Conservation (phyloP, 2,329 filamentous ascomycete genomes). For the Exophiala alcalophila region DNA sequence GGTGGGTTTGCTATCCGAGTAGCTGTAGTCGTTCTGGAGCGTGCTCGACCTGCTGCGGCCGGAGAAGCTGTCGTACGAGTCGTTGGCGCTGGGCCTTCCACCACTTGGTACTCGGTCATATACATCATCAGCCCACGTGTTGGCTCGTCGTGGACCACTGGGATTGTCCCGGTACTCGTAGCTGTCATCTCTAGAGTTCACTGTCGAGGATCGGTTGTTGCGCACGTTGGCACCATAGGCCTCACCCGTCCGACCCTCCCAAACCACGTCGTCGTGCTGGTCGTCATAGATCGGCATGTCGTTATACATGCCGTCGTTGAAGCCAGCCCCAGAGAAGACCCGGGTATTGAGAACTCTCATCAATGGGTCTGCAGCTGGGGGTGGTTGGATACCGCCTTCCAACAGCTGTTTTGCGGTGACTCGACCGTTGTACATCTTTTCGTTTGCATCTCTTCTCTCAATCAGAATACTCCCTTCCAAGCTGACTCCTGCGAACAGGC, state of each 20-base stretch:
- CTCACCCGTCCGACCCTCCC: conserved; percentile 71
- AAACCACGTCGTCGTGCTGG: conserved; percentile 74
- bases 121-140: conserved; percentile 50
- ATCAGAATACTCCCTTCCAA: conserved; percentile 91
- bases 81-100: conserved; percentile 34
- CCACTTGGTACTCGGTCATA: conserved; percentile 42
- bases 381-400: conserved; percentile 71
- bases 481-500: conserved; percentile 91
- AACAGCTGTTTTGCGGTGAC: conserved; percentile 80
- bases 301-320: conserved; percentile 78
- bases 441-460: conserved; percentile 92
- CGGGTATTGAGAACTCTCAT: conserved; percentile 82
- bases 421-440: conserved; percentile 85
- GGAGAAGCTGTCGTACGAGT: conserved; percentile 36
- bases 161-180: conserved; percentile 56
- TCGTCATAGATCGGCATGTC: conserved; percentile 88
- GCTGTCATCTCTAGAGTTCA: conserved; percentile 44
- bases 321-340: conserved; percentile 67
- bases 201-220: conserved; percentile 56
- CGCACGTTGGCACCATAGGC: conserved; percentile 67
- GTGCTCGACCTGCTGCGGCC: conserved; percentile 40
- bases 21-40: conserved; percentile 51
- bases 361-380: conserved; percentile 77
- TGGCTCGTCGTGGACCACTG: conserved; percentile 38
- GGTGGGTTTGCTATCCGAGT: conserved; percentile 63